phyloP scores from a whole-genome alignment of 1,139 yeast genomes.

The Blastobotrys proliferans region DNA sequence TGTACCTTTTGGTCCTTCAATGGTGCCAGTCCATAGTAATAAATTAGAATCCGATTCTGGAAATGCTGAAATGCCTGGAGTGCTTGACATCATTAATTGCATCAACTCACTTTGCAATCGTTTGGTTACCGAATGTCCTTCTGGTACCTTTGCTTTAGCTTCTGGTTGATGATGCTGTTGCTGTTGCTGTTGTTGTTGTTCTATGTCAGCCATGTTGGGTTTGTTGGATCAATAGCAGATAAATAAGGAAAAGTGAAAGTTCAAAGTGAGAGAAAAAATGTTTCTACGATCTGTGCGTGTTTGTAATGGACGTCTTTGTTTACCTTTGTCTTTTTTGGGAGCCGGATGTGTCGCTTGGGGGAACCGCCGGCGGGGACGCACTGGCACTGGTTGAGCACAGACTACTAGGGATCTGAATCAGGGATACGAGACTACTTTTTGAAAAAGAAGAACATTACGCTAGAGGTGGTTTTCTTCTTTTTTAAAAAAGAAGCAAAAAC shows the following conservation, averaged over 20 bases:
- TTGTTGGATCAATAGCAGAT: background rate
- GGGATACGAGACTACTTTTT: too few relatives aligned
- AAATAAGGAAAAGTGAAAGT: background rate
- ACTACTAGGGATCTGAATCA: too few relatives aligned
- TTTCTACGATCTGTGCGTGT: background rate
- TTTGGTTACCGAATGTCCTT: conserved; percentile 44
- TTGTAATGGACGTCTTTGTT: conserved; percentile 4
- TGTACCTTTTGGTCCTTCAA: conserved; percentile 60
- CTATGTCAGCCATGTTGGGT: conserved; percentile 2
- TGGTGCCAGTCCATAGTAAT: conserved; percentile 57
- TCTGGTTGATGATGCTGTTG: conserved; percentile 2
- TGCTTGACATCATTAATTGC: conserved; percentile 48
- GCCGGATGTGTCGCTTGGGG: background rate
- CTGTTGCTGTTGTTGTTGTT: background rate
- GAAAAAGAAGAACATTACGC: too few relatives aligned
- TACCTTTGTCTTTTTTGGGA: conserved; percentile 6
- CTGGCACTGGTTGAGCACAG: too few relatives aligned
- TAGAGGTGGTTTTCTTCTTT: too few relatives aligned
- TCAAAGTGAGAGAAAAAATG: background rate
- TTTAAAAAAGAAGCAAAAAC: too few relatives aligned
- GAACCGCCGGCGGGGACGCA: too few relatives aligned
- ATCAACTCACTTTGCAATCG: conserved; percentile 48
- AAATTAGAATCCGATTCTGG: conserved; percentile 51
- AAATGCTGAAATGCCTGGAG: conserved; percentile 51
- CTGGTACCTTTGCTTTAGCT: conserved; percentile 24